phyloP scores from a whole-genome alignment of 1,284 basidiomycete genomes.

The Trichosporon coremiiforme region DNA sequence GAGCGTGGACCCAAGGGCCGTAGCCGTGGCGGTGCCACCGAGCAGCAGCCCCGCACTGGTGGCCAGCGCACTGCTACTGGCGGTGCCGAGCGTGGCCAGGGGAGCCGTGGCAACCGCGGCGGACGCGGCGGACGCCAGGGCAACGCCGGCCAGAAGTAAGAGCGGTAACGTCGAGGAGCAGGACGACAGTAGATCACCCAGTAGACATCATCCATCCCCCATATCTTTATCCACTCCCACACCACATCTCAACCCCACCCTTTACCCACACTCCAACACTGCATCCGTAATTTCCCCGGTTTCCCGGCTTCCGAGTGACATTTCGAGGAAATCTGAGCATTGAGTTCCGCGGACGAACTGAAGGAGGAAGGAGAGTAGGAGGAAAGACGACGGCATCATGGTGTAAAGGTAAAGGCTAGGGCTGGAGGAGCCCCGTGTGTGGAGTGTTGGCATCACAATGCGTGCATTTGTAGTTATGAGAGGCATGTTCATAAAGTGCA shows the following conservation, averaged over 20 bases:
- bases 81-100: constrained; percentile 24
- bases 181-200: constrained; percentile 14
- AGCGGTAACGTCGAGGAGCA: not conserved
- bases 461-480: constrained; percentile 28
- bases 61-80: constrained; percentile 22
- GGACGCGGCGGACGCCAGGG: constrained; percentile 22
- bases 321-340: constrained; percentile 13
- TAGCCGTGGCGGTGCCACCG: constrained; percentile 25
- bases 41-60: constrained; percentile 24
- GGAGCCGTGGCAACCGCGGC: constrained; percentile 15
- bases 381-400: constrained; percentile 5
- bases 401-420: constrained; percentile 1
- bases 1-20: constrained; percentile 60
- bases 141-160: constrained; percentile 17
- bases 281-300: constrained; percentile 15
- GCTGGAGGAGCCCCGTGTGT: constrained; percentile 9
- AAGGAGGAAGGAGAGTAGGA: not conserved
- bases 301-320: constrained; percentile 14
- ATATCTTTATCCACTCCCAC: constrained; percentile 10
- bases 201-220: constrained; percentile 14
- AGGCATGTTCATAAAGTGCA: constrained; percentile 11
- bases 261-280: constrained; percentile 17
- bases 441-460: constrained; percentile 24
- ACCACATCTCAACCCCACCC: not conserved
- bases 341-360: not conserved